Base-by-base conservation (phyloP, 352 stramenopile species). In the Hyphochytrium catenoides region DNA sequence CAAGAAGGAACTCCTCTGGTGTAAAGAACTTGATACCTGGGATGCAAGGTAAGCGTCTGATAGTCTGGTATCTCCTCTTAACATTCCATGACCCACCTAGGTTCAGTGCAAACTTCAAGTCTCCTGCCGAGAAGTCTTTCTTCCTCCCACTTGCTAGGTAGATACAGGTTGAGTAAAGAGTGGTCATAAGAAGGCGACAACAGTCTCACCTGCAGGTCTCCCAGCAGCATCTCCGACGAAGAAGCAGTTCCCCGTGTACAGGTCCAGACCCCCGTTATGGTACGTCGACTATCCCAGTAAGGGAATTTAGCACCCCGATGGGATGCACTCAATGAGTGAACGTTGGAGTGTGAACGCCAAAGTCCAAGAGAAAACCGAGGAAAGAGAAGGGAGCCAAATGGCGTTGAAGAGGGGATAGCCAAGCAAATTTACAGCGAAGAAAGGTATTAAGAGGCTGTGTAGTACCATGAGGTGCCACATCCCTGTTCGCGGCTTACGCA, bases 31-130 rank as follows among this genome's bases (percentile, higher is more conserved):
- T 41, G 19, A 90, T 44, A n/a, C n/a, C n/a, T n/a, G n/a, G n/a
- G n/a, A n/a, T n/a, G n/a, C n/a, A n/a, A n/a, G n/a, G n/a, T n/a
- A n/a, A n/a, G n/a, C n/a, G n/a, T n/a, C n/a, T n/a, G n/a, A n/a
- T n/a, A n/a, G n/a, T n/a, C n/a, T n/a, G n/a, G n/a, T n/a, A n/a
- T n/a, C n/a, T n/a, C n/a, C n/a, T n/a, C n/a, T n/a, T n/a, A n/a
- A n/a, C n/a, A n/a, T n/a, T n/a, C n/a, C n/a, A n/a, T n/a, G n/a
- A n/a, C n/a, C n/a, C 30, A 0, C 55, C 55, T n/a, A 69, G 41
- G 48, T 90, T 90, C 4, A 85, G 44, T 9, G 75, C 74, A 34
- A 87, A 83, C 45, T 82, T 79, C 49, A 84, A 77, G 40, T 90
- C 75, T 3, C 64, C 71, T 11, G 61, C 57, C 5, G 69, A 64